These are phyloP conservation scores for Vigna nakashimae DNA, from an alignment of 306 rosid genomes.

Conservation along the genomic window DNA sequence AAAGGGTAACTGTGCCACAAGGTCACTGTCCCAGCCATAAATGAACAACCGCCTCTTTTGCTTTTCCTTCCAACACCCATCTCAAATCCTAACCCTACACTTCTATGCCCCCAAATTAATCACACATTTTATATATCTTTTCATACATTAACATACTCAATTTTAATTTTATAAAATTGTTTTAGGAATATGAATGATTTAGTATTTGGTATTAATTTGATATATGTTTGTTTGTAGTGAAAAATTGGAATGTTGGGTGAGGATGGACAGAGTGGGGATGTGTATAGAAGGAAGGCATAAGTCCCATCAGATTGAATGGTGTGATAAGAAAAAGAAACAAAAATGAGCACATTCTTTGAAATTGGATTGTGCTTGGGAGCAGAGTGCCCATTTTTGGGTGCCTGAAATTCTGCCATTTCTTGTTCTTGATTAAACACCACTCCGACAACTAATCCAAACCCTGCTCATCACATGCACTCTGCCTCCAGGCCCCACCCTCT, in stretches of 20 bases:
- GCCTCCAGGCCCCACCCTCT: conserved; percentile 11
- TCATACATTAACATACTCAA: too few species aligned
- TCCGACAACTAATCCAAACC: conserved; percentile 21
- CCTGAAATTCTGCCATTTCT: conserved; percentile 31
- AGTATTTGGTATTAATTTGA: too few species aligned
- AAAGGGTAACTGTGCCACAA: conserved; percentile 11
- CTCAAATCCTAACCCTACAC: too few species aligned
- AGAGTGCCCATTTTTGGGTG: conserved; percentile 36
- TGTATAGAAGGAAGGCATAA: too few species aligned
- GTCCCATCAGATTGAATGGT: not conserved
- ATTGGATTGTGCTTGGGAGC: conserved; percentile 31
- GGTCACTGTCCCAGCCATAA: conserved; percentile 60
- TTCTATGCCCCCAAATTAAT: too few species aligned
- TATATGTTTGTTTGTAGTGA: too few species aligned
- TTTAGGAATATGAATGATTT: too few species aligned
- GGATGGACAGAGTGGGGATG: too few species aligned
- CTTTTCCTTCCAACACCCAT: too few species aligned
- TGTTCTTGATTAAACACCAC: conserved; percentile 19
- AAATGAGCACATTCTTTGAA: conserved; percentile 19
- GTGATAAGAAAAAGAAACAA: not conserved
- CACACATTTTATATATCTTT: too few species aligned
- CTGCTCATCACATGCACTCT: conserved; percentile 25
- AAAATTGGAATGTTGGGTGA: too few species aligned
- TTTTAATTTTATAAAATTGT: too few species aligned
- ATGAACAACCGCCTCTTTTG: conserved; percentile 15